phyloP scores from a whole-genome alignment of 2,329 filamentous ascomycete genomes.

The Cladobotryum mycophilum region DNA sequence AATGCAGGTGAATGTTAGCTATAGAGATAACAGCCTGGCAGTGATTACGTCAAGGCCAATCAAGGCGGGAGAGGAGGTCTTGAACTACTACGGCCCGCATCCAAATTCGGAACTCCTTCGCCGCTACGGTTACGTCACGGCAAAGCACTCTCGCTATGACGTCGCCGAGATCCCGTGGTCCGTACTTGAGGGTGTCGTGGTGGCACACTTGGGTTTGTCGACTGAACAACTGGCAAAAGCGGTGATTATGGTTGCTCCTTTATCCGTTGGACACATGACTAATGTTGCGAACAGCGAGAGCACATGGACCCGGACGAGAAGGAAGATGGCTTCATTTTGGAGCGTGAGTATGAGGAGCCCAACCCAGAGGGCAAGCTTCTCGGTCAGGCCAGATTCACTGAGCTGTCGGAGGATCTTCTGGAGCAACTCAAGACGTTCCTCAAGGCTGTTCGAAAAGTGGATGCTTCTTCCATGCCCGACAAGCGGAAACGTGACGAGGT shows the following conservation, averaged over 20 bases:
- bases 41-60: conserved; percentile 69
- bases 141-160: conserved; percentile 70
- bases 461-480: conserved; percentile 37
- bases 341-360: conserved; percentile 47
- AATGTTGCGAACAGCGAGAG: conserved; percentile 28
- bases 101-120: conserved; percentile 76
- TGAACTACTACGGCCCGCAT: conserved; percentile 85
- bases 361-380: conserved; percentile 41
- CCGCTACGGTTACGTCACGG: conserved; percentile 81
- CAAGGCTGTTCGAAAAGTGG: conserved; percentile 42
- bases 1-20: conserved; percentile 46
- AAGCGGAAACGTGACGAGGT: conserved; percentile 45
- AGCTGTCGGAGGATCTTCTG: conserved; percentile 44
- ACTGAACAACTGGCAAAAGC: conserved; percentile 35
- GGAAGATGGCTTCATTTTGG: conserved; percentile 69
- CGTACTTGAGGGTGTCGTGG: conserved; percentile 44
- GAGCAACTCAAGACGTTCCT: conserved; percentile 46
- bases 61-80: conserved; percentile 64
- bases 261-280: conserved; percentile 12
- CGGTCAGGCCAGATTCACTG: conserved; percentile 30
- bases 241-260: conserved; percentile 27
- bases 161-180: conserved; percentile 71
- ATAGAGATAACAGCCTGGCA: conserved; percentile 50
- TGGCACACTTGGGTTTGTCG: conserved; percentile 32
- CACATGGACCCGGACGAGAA: conserved; percentile 58